Percentiles rank a stretch among this genome's conserved stretches.
Evolutionary conservation across 176 grass and related monocot genomes (phyloP).

Genomic region (Musa beccarii): DNA sequence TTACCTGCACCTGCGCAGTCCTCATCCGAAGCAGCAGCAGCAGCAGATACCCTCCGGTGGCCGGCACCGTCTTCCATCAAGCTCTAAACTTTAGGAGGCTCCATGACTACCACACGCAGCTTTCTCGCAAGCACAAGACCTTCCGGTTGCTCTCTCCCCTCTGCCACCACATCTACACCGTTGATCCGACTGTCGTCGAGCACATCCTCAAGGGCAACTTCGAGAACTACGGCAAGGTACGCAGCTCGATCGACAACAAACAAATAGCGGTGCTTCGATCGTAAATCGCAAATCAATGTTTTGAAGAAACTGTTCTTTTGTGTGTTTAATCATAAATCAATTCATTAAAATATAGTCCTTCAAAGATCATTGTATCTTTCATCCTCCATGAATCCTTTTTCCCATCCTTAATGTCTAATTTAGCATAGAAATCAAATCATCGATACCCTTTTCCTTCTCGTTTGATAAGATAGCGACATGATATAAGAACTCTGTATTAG

Average conservation of each 20-base stretch:
- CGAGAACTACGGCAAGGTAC: slow-evolving; percentile 51
- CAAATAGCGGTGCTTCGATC: not conserved
- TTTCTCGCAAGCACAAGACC: slow-evolving; percentile 29
- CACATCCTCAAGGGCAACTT: slow-evolving; percentile 56
- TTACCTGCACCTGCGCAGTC: slow-evolving; percentile 4
- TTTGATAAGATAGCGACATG: too few species aligned
- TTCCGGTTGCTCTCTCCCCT: slow-evolving; percentile 36
- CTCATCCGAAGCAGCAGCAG: not conserved
- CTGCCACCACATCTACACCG: slow-evolving; percentile 36
- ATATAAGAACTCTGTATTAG: too few species aligned
- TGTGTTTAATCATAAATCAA: too few species aligned
- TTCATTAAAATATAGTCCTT: too few species aligned
- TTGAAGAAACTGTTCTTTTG: too few species aligned
- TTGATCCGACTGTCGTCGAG: slow-evolving; percentile 42
- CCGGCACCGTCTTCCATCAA: slow-evolving; percentile 55
- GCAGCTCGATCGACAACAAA: not conserved
- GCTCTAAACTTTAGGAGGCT: slow-evolving; percentile 36
- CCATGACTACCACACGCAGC: slow-evolving; percentile 50
- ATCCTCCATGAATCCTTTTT: too few species aligned
- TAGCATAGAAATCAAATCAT: too few species aligned
- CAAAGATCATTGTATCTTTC: too few species aligned
- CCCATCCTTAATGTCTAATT: too few species aligned
- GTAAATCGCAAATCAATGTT: too few species aligned
- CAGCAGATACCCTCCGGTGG: slow-evolving; percentile 26
- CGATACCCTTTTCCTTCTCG: too few species aligned